Conservation (phyloP, 306 rosid genomes). For the Cyamopsis tetragonoloba region DNA sequence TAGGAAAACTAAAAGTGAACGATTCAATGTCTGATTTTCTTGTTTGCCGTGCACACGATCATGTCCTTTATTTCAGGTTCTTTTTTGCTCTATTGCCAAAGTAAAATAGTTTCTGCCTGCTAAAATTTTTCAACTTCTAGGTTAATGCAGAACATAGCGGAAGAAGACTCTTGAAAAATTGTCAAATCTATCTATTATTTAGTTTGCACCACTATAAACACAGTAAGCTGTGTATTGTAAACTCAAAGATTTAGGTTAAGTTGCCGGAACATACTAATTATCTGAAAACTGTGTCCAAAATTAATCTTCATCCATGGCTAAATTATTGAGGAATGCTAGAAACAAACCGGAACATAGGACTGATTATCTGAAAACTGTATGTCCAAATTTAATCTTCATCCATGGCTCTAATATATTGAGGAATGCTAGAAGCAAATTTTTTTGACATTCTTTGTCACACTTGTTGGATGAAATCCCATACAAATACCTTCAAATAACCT, state of each 20-base stretch:
- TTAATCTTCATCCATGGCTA: not conserved
- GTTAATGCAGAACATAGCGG: not conserved
- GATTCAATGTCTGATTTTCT: slow-evolving; percentile 97
- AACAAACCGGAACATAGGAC: too few relatives aligned
- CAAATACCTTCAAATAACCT: not conserved
- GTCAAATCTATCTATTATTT: not conserved
- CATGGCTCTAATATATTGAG: too few relatives aligned
- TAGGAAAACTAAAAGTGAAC: slow-evolving; percentile 89
- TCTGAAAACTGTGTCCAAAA: not conserved
- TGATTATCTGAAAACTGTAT: too few relatives aligned
- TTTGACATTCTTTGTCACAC: too few relatives aligned
- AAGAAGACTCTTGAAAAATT: not conserved
- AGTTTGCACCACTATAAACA: not conserved
- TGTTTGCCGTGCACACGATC: slow-evolving; percentile 90
- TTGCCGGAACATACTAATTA: not conserved
- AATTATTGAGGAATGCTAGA: too few relatives aligned
- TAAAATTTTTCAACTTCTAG: not conserved
- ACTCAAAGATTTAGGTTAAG: not conserved
- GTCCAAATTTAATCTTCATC: too few relatives aligned
- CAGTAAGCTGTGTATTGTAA: not conserved
- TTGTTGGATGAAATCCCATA: not conserved
- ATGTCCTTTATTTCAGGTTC: slow-evolving; percentile 92
- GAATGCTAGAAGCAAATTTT: too few relatives aligned
- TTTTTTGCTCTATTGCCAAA: slow-evolving; percentile 3
- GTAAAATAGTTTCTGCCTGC: not conserved